These are phyloP conservation scores for Geotrichum carabidarum DNA, from an alignment of 1,139 yeast species.

Conservation along the genomic window DNA sequence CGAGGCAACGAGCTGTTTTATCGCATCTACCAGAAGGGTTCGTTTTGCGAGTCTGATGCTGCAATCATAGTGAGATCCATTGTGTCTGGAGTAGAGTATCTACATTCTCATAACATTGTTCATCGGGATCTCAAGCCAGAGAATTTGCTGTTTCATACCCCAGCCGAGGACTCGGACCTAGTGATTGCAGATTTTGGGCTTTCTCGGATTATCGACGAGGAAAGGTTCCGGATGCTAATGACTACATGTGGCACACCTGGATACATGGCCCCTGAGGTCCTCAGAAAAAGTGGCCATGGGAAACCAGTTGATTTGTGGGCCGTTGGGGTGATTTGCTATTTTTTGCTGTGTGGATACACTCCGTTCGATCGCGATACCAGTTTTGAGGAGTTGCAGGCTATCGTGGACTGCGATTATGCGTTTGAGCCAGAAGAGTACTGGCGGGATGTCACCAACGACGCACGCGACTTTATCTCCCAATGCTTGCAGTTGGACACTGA, in stretches of 20 bases:
- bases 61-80: slow-evolving; percentile 48
- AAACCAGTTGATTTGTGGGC: slow-evolving; percentile 72
- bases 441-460: slow-evolving; percentile 49
- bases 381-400: slow-evolving; percentile 63
- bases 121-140: slow-evolving; percentile 95
- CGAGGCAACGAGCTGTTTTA: slow-evolving; percentile 67
- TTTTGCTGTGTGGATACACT: slow-evolving; percentile 68
- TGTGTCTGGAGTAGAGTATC: slow-evolving; percentile 51
- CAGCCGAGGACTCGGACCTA: slow-evolving; percentile 45
- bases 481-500: slow-evolving; percentile 51
- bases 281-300: slow-evolving; percentile 51
- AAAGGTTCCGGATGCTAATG: slow-evolving; percentile 48
- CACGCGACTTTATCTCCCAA: slow-evolving; percentile 53
- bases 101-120: slow-evolving; percentile 74
- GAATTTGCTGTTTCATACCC: slow-evolving; percentile 58
- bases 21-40: slow-evolving; percentile 49
- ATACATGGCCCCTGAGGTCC: slow-evolving; percentile 70
- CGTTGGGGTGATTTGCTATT: slow-evolving; percentile 65
- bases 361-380: slow-evolving; percentile 77
- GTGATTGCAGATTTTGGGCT: slow-evolving; percentile 73
- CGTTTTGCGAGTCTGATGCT: slow-evolving; percentile 49
- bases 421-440: slow-evolving; percentile 61
- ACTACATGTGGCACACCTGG: slow-evolving; percentile 63
- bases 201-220: slow-evolving; percentile 46
- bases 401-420: slow-evolving; percentile 50